Base-by-base conservation (phyloP, 768 basidiomycete genomes). In the Clathrus columnatus region DNA sequence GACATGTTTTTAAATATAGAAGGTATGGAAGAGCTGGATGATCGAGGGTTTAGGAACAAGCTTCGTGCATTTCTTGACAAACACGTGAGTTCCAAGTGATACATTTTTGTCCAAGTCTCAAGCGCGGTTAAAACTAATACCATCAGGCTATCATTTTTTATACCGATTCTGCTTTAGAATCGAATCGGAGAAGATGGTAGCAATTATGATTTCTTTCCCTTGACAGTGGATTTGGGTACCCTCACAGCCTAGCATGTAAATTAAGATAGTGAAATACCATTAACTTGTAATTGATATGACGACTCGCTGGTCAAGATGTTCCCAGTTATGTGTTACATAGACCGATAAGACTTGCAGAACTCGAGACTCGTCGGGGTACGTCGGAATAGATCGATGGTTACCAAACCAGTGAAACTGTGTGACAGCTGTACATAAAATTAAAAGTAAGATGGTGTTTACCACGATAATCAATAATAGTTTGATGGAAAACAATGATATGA, bases 81-180 rank as follows among this genome's bases (percentile, higher is more conserved):
- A 58, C 72, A 83, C 69, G 82, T 78, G 57, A 41, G 67, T 61
- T 18, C 10, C 45, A 51, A 8, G 56, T 36, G 23, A 26, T 2
- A 41, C 21, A 20, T 18, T 20, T 49, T n/a, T 27, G 47, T 41
- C 20, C n/a, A 28, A 28, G 21, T 43, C 24, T 30, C 29, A n/a
- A n/a, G n/a, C n/a, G n/a, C n/a, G n/a, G 48, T 28, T 48, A 17
- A 21, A 36, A 5, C 28, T 24, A 5, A 24, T 6, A 27, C 45
- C 21, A 43, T 4, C 47, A 84, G 81, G 78, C 75, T 17, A 80
- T 83, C 57, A 74, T 76, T 60, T 82, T 80, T 62, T 77, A 76
- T 57, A 75, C 72, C 14, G 49, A 61, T 47, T 27, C 23, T 4
- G 67, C 68, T 11, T 72, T 75, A 23, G 24, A n/a, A n/a, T 24